Conservation (phyloP, 1,139 yeast species). For the Waltiozyma solani region DNA sequence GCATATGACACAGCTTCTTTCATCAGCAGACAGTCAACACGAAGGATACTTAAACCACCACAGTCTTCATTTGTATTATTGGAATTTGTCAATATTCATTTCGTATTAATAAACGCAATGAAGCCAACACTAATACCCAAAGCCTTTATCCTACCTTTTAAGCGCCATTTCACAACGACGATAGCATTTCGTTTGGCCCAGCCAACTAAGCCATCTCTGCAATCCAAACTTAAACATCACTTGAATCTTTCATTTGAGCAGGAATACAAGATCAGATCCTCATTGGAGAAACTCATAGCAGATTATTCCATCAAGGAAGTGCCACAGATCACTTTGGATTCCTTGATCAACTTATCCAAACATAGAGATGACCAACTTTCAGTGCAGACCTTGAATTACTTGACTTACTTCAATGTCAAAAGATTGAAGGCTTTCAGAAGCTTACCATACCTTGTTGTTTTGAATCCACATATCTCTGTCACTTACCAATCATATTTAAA, state of each 20-base stretch:
- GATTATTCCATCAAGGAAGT: conserved; percentile 37
- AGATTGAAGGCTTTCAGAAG: conserved; percentile 59
- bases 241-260: conserved; percentile 17
- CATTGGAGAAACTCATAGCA: conserved; percentile 41
- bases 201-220: not conserved
- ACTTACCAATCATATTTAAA: conserved; percentile 65
- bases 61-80: no score
- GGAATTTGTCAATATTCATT: no score
- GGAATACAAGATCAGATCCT: conserved; percentile 40
- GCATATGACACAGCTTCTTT: no score
- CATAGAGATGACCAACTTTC: conserved; percentile 7
- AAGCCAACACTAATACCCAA: no score
- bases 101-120: no score
- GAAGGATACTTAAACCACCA: no score
- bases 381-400: conserved; percentile 32
- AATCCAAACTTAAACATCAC: not conserved
- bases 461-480: conserved; percentile 85
- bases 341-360: conserved; percentile 30
- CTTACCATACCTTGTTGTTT: conserved; percentile 72
- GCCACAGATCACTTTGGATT: conserved; percentile 38
- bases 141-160: no score
- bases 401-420: conserved; percentile 33
- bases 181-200: not conserved
- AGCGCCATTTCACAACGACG: not conserved
- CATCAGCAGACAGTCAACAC: no score